Evolutionary conservation across 2,329 filamentous ascomycete species (phyloP).

Genomic region (Hirsutella minnesotensis): DNA sequence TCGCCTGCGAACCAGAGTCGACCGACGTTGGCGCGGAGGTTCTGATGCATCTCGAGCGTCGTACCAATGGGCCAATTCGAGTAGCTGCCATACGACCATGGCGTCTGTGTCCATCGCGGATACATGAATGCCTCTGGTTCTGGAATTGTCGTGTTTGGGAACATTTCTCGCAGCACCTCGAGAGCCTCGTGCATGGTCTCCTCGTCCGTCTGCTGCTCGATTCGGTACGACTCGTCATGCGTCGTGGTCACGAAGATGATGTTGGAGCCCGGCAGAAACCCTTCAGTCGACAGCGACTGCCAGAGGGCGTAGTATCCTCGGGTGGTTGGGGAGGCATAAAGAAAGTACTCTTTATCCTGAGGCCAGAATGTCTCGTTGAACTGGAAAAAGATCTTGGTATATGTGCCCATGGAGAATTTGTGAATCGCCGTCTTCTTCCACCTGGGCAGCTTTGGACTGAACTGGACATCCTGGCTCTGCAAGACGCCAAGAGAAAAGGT

Average conservation of each 20-base stretch:
- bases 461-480: conserved; percentile 47
- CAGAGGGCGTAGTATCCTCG: conserved; percentile 43
- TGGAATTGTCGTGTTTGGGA: conserved; percentile 41
- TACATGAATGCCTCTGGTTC: conserved; percentile 50
- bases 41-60: conserved; percentile 54
- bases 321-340: conserved; percentile 29
- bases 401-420: conserved; percentile 57
- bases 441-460: conserved; percentile 43
- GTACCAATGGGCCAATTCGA: conserved; percentile 56
- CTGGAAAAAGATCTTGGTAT: conserved; percentile 62
- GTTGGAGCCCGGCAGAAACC: conserved; percentile 47
- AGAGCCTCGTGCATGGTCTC: conserved; percentile 45
- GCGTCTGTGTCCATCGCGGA: conserved; percentile 24
- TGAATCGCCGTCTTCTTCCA: conserved; percentile 56
- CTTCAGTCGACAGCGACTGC: conserved; percentile 47
- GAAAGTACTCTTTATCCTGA: conserved; percentile 27
- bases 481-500: conserved; percentile 60
- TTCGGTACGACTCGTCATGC: conserved; percentile 39
- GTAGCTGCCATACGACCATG: conserved; percentile 47
- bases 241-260: conserved; percentile 57
- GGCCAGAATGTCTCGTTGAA: conserved; percentile 57
- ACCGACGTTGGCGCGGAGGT: conserved; percentile 51
- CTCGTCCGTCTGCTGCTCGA: conserved; percentile 47
- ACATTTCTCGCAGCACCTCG: conserved; percentile 48
- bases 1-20: conserved; percentile 56